Evolutionary conservation across 257 asterid genomes (phyloP).

Genomic region (Parsonsia alboflavescens): DNA sequence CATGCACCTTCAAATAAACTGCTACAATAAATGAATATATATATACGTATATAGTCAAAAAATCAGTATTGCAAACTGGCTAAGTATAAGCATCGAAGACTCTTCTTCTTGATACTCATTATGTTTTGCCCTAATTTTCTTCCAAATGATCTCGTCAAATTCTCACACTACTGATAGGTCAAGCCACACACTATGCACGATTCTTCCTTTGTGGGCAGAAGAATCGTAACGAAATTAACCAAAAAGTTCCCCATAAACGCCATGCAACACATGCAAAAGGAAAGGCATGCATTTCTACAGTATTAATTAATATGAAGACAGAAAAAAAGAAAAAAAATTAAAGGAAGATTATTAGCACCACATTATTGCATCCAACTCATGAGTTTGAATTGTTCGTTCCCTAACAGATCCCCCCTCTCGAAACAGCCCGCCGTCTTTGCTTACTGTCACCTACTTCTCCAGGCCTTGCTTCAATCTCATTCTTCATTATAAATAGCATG

Average conservation of each 20-base stretch:
- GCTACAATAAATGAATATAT: too few species aligned
- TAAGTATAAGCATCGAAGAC: background rate
- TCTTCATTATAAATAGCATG: constrained; percentile 32
- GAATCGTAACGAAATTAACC: background rate
- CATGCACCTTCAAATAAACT: background rate
- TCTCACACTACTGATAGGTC: background rate
- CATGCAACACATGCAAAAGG: constrained; percentile 8
- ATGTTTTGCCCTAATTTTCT: background rate
- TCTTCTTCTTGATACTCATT: background rate
- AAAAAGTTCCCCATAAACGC: background rate
- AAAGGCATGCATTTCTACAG: background rate
- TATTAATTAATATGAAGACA: too few species aligned
- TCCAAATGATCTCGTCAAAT: background rate
- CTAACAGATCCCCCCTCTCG: background rate
- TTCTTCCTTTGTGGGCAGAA: background rate
- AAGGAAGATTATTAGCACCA: background rate
- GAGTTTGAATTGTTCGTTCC: background rate
- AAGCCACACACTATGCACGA: background rate
- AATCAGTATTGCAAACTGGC: background rate
- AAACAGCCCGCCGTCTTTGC: constrained; percentile 29
- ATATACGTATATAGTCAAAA: background rate
- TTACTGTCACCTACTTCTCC: constrained; percentile 27
- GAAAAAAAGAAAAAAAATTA: too few species aligned
- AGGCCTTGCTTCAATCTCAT: background rate
- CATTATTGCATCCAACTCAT: constrained; percentile 26